Conservation (phyloP, 164 flowering plant species). For the Kalanchoe fedtschenkoi region DNA sequence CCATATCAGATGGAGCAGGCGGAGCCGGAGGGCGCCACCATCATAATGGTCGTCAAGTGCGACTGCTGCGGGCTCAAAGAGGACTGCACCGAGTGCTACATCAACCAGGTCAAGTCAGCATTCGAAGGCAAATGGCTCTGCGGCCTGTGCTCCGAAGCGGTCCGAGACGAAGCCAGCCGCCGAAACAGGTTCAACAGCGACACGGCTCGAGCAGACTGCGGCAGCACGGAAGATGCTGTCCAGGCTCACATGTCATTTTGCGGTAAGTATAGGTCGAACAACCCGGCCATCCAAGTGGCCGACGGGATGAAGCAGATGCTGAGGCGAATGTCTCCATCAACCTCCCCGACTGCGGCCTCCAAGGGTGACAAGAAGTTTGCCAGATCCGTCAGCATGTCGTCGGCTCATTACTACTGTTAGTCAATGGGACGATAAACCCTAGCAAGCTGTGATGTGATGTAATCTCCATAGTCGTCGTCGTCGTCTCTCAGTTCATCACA, state of each 20-base stretch:
- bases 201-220: too few species aligned
- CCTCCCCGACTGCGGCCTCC: neutral
- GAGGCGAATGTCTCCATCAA: constrained; percentile 19
- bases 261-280: constrained; percentile 46
- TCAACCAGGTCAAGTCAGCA: constrained; percentile 46
- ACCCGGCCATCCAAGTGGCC: constrained; percentile 57
- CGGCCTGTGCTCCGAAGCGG: constrained; percentile 87
- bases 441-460: neutral
- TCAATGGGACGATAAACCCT: neutral
- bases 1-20: constrained; percentile 1
- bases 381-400: neutral
- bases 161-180: constrained; percentile 58
- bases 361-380: neutral
- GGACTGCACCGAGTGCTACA: constrained; percentile 82
- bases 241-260: constrained; percentile 63
- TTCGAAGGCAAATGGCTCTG: constrained; percentile 87
- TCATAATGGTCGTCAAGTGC: constrained; percentile 18
- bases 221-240: constrained; percentile 46
- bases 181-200: constrained; percentile 21
- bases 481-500: neutral
- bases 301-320: constrained; percentile 73
- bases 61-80: constrained; percentile 89
- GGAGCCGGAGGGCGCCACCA: too few species aligned
- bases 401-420: neutral
- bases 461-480: neutral